Evolutionary conservation across 176 grass and related monocot species (phyloP), one percentile per base, ranked within the genome.

Genomic region (Elaeis guineensis): DNA sequence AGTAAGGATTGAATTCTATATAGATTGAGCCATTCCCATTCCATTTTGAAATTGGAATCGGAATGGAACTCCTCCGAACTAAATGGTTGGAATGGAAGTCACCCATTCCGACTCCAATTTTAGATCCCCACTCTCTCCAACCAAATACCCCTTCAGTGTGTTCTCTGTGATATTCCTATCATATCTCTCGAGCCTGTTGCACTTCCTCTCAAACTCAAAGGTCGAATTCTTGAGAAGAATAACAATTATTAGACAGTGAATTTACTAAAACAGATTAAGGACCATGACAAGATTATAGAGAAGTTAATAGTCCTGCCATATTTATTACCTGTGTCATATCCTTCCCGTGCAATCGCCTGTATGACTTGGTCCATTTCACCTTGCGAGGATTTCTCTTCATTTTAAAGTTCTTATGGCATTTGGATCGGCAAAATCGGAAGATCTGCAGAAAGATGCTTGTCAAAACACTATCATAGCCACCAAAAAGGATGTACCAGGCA

Each of bases 341-440:
- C 79, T 98, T 98, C 71, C 94, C 94, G 56, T 71, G 94, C 66
- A 86, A 64, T 20, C 67, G 64, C 6, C 93, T 76, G 59, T 83
- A 98, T 0, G 93, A 84, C 60, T 98, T 98, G 2, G 88, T 98
- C 93, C 93, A 98, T 29, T 98, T 86, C 52, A 98, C 87, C 78
- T 98, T 98, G 15, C 93, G 88, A 83, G 93, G 93, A 77, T 98
- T 98, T 75, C 93, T 98, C 84, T 98, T 98, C 93, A 98, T 98
- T 75, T 98, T 98, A 65, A 98, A 98, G 53, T 98, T 98, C 68
- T 98, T 98, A 72, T 98, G 87, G 57, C 93, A 98, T 83, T 98
- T 98, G 1, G 93, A 98, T 16, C 88, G 84, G 71, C 93, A 98
- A 63, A 98, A 98, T 55, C 82, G 75, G 53, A 91, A 97, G 58